A percentile compares a stretch with the other conserved stretches of the same genome.
Conservation (phyloP, 2,329 filamentous ascomycete species). For the Cladosporium oxysporum region DNA sequence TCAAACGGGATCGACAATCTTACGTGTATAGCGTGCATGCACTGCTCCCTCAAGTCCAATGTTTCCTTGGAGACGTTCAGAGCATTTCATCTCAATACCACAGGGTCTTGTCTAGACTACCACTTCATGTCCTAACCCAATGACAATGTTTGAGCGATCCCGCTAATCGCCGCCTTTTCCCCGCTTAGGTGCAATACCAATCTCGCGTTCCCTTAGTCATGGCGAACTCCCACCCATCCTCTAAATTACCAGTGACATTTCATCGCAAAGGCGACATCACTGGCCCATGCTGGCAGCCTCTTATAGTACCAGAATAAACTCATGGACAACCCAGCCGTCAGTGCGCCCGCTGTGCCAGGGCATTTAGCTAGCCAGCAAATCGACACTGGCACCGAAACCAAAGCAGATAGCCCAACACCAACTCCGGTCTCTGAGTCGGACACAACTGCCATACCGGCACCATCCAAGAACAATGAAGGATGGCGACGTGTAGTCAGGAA, state of each 20-base stretch:
- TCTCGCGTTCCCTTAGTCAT: background rate
- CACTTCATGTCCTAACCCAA: background rate
- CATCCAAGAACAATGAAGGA: constrained; percentile 24
- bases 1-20: background rate
- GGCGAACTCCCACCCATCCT: background rate
- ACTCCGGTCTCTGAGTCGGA: background rate
- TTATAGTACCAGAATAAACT: background rate
- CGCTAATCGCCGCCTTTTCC: background rate
- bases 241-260: background rate
- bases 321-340: background rate
- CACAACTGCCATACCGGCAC: background rate
- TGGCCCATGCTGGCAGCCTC: background rate
- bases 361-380: background rate
- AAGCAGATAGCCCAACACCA: background rate
- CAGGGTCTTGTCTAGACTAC: background rate
- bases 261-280: background rate
- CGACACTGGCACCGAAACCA: too few relatives aligned
- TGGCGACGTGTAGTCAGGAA: constrained; percentile 35
- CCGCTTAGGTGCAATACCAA: background rate
- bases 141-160: background rate
- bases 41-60: background rate
- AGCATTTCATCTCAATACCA: background rate
- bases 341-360: background rate
- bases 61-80: background rate
- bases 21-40: background rate